Evolutionary conservation across 768 basidiomycete species (phyloP).

Genomic region (Brasilioporus rufonigricans): DNA sequence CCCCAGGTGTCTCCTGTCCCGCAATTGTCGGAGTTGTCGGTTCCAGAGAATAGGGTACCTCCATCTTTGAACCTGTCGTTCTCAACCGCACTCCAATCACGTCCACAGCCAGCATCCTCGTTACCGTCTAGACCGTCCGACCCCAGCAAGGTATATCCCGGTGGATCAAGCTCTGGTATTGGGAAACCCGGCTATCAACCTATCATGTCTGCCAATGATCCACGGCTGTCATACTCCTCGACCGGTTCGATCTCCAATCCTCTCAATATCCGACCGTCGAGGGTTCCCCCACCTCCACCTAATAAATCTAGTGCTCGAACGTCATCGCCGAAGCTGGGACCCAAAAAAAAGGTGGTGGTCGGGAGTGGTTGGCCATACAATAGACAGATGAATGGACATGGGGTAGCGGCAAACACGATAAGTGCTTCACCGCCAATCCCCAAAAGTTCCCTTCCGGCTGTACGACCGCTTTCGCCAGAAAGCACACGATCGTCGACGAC

Average conservation of each 20-base stretch:
- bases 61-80: conserved; percentile 5
- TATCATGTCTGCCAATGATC: conserved; percentile 29
- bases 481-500: conserved; percentile 34
- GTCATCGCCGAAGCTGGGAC: conserved; percentile 12
- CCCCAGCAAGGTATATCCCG: conserved; percentile 6
- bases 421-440: conserved; percentile 16
- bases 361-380: conserved; percentile 49
- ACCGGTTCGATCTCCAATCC: conserved; percentile 50
- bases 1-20: conserved; percentile 9
- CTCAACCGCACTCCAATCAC: conserved; percentile 12
- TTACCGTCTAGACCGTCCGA: conserved; percentile 21
- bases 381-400: conserved; percentile 26
- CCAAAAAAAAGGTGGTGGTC: conserved; percentile 35
- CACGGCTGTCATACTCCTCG: conserved; percentile 38
- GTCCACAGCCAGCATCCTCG: conserved; percentile 10
- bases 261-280: conserved; percentile 52
- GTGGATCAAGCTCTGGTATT: conserved; percentile 15
- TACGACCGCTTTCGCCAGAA: conserved; percentile 28
- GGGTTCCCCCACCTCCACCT: conserved; percentile 14
- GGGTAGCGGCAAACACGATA: conserved; percentile 1
- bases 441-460: conserved; percentile 13
- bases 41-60: conserved; percentile 13
- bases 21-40: conserved; percentile 8
- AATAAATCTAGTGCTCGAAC: conserved; percentile 7
- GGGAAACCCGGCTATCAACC: conserved; percentile 26